Base-by-base conservation (phyloP, 257 asterid genomes). In the Solanum sitiens region DNA sequence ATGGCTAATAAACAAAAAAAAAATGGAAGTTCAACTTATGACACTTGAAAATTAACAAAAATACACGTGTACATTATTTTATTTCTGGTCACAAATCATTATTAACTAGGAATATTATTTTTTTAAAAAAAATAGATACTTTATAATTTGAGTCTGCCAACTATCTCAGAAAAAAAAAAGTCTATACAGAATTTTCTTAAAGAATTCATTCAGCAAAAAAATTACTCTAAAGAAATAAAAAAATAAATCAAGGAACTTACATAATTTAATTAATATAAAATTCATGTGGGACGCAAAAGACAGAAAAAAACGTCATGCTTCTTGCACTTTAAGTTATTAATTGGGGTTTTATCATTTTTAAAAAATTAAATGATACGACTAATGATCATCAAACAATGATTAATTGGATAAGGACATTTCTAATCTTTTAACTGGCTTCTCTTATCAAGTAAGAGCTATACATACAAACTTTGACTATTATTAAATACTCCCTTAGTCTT, bases 371-470 rank as follows among this genome's bases (percentile, higher is more conserved):
- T 74, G 53, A 37, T 74, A 32, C 44, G 14, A 82, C 45, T 82
- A 45, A 75, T 74, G 86, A 88, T 75, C 5, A 44, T 44, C 35
- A 16, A 44, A 33, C 35, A 16, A 74, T 21, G 10, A 72, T 40
- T 72, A 59, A 21, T 37, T n/a, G 6, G 80, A 45, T 50, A 63
- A 65, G 21, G 65, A 59, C 35, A 61, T 82, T 59, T 45, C 5
- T 39, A 21, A 74, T 73, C 75, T 33, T 27, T 10, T 35, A 84
- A 63, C 53, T 87, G 90, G 83, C 90, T 70, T 87, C 75, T 88
- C 88, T 84, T 40, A 68, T 86, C 65, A 67, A 67, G 76, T 59
- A 87, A 83, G 72, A 77, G 89, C 18, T 56, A 68, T 75, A 12
- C 63, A 6, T 75, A 77, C 20, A 44, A 4, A 25, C 27, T 50